phyloP scores from a whole-genome alignment of 2,329 filamentous ascomycete genomes.

The Lecanosticta acicola region DNA sequence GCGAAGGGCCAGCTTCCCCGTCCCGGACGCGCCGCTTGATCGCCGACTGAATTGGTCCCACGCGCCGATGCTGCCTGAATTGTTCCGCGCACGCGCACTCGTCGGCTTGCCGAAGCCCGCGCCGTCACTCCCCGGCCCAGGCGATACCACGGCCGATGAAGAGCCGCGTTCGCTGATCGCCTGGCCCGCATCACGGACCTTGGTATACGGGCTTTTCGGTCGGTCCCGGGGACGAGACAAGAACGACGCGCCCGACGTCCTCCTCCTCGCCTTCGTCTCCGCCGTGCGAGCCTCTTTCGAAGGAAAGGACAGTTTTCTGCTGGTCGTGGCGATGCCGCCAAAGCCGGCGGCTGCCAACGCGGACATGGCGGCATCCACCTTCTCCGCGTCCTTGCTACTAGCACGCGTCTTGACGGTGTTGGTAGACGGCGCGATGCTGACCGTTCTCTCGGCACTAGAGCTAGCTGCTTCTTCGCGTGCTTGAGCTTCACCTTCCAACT shows the following conservation, averaged over 20 bases:
- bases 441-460: conserved; percentile 5
- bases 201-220: conserved; percentile 20
- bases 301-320: conserved; percentile 11
- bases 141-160: conserved; percentile 4
- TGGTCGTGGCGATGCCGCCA: conserved; percentile 3
- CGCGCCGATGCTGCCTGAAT: not conserved
- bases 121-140: conserved; percentile 1
- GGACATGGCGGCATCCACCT: not conserved
- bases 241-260: conserved; percentile 21
- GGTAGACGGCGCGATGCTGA: conserved; percentile 3
- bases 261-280: conserved; percentile 14
- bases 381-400: not conserved
- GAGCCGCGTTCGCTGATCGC: conserved; percentile 9
- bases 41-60: conserved; percentile 17
- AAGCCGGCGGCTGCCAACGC: not conserved
- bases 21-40: conserved; percentile 17
- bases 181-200: conserved; percentile 24
- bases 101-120: conserved; percentile 2
- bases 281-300: conserved; percentile 7
- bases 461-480: conserved; percentile 1
- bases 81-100: not conserved
- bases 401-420: conserved; percentile 4
- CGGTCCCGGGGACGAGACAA: conserved; percentile 12
- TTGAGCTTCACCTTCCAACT: conserved; percentile 3
- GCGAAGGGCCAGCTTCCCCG: conserved; percentile 11